Evolutionary conservation across 495 filamentous ascomycete genomes (phyloP).

Genomic region (Annulohypoxylon maeteangense): DNA sequence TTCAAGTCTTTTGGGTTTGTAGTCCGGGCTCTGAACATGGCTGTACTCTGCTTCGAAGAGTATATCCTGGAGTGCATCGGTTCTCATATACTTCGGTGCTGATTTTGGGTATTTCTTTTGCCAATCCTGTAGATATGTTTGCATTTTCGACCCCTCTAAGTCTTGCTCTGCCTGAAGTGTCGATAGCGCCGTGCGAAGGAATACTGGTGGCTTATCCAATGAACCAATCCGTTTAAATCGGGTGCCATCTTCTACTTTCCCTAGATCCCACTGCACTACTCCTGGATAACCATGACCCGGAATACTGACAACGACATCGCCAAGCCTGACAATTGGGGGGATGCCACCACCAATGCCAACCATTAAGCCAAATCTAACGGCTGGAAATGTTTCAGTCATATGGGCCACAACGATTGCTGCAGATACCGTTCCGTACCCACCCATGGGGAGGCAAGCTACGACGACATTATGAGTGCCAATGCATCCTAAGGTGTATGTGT

Average conservation of each 20-base stretch:
- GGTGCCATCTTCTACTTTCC: background rate
- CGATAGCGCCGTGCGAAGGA: background rate
- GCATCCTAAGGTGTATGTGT: background rate
- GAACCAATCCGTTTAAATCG: background rate
- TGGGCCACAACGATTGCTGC: background rate
- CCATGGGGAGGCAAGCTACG: background rate
- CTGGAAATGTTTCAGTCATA: background rate
- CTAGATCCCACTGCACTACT: background rate
- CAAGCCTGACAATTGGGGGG: background rate
- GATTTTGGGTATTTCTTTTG: background rate
- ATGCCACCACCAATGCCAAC: background rate
- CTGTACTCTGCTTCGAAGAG: background rate
- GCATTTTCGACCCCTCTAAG: background rate
- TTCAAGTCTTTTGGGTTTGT: background rate
- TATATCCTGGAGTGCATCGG: background rate
- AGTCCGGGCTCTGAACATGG: background rate
- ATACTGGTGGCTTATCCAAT: background rate
- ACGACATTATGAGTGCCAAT: background rate
- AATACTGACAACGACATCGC: background rate
- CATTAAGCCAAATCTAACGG: background rate
- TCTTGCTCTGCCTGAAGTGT: background rate
- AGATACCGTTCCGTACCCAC: background rate
- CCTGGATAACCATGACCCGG: background rate
- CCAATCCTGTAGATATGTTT: background rate
- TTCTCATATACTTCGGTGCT: background rate